Evolutionary conservation across 2,329 filamentous ascomycete species (phyloP).

Genomic region (Phaeosphaeriaceae sp.): DNA sequence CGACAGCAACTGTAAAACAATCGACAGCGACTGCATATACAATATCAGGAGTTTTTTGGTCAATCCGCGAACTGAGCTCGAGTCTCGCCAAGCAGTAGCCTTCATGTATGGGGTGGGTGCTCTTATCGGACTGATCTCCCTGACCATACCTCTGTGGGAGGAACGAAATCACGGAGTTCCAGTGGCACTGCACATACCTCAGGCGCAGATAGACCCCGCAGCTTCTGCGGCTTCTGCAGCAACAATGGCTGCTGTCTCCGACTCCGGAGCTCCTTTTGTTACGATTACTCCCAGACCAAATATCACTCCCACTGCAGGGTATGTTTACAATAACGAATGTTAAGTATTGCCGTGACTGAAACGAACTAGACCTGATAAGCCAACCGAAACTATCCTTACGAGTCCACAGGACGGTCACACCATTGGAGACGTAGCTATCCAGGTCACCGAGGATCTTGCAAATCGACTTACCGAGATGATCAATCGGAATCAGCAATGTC

Average conservation of each 20-base stretch:
- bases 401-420: neutral
- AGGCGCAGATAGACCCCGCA: constrained; percentile 1
- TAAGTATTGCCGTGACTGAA: neutral
- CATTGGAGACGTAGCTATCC: constrained; percentile 5
- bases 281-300: constrained; percentile 7
- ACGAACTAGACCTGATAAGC: neutral
- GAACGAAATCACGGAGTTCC: constrained; percentile 1
- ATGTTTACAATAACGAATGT: neutral
- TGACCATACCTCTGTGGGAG: neutral
- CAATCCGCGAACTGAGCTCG: constrained; percentile 4
- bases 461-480: constrained; percentile 4
- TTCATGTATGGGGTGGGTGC: neutral
- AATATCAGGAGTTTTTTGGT: constrained; percentile 1
- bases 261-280: neutral
- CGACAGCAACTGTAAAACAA: neutral
- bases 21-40: constrained; percentile 5
- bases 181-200: constrained; percentile 1
- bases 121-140: neutral
- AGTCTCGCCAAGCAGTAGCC: constrained; percentile 1
- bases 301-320: constrained; percentile 1
- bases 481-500: constrained; percentile 3
- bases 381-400: neutral
- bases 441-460: constrained; percentile 6
- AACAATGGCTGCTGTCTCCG: constrained; percentile 1
- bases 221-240: constrained; percentile 3